phyloP scores from a whole-genome alignment of 1,284 basidiomycete species.

The Neotropicomus parvogracilis region DNA sequence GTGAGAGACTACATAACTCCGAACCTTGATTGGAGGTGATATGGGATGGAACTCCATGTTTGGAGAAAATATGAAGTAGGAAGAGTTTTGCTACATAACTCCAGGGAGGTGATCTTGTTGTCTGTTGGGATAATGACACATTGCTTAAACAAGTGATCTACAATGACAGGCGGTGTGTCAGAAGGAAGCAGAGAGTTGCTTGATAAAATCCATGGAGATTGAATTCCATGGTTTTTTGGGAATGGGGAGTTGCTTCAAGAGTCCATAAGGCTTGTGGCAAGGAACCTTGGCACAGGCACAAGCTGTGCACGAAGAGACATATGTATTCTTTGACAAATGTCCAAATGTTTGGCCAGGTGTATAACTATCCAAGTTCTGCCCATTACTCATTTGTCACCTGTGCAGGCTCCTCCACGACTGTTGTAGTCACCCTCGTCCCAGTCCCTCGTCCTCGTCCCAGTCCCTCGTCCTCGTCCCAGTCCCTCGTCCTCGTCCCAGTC shows the following conservation, averaged over 20 bases:
- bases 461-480: too few relatives aligned
- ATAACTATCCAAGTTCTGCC: too few relatives aligned
- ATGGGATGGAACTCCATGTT: neutral
- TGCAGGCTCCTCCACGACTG: too few relatives aligned
- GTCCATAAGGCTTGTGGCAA: too few relatives aligned
- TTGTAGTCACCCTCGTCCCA: too few relatives aligned
- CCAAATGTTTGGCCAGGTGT: neutral
- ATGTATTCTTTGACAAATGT: neutral
- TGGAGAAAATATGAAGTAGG: neutral
- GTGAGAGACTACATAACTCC: too few relatives aligned
- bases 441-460: too few relatives aligned
- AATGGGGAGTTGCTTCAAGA: neutral
- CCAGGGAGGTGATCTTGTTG: neutral
- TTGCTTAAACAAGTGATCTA: slow-evolving; percentile 35
- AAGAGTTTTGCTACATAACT: neutral
- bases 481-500: too few relatives aligned
- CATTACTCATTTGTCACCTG: too few relatives aligned
- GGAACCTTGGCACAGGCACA: neutral
- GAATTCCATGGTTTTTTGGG: slow-evolving; percentile 13
- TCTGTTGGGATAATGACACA: slow-evolving; percentile 3
- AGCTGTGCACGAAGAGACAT: neutral
- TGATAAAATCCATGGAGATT: slow-evolving; percentile 3
- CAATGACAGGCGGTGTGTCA: slow-evolving; percentile 34
- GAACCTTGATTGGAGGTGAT: too few relatives aligned
- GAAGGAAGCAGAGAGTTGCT: slow-evolving; percentile 26